A percentile compares a stretch with the other conserved stretches of the same genome.
These are phyloP conservation scores for Magnusiomyces fungicola DNA, from an alignment of 1,139 yeast genomes.

Conservation along the genomic window DNA sequence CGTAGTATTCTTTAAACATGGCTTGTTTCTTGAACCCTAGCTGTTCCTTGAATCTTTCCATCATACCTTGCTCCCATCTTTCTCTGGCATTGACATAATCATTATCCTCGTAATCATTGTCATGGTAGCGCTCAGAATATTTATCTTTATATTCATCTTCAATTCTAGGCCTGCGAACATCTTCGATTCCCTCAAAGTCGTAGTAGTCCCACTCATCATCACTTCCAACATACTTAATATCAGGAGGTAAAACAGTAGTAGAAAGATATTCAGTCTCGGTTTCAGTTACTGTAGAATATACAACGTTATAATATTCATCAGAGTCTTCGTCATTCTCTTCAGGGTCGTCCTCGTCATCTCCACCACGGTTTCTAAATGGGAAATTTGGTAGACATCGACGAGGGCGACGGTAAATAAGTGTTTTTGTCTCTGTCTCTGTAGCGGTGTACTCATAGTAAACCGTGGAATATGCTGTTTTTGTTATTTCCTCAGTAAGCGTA, in stretches of 20 bases:
- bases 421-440: slow-evolving; percentile 2
- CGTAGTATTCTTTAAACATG: too few relatives aligned
- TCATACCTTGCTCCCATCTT: not conserved
- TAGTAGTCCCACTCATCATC: slow-evolving; percentile 1
- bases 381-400: slow-evolving; percentile 1
- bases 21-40: not conserved
- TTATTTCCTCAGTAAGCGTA: not conserved
- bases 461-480: not conserved
- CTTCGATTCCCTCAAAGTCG: not conserved
- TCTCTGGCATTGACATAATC: not conserved
- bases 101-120: not conserved
- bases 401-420: not conserved
- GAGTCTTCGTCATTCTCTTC: slow-evolving; percentile 5
- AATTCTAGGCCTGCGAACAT: not conserved
- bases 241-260: not conserved
- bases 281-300: not conserved
- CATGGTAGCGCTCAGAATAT: not conserved
- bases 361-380: slow-evolving; percentile 1
- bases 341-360: not conserved
- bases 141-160: not conserved
- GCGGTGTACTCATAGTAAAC: slow-evolving; percentile 1
- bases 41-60: not conserved
- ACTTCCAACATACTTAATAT: not conserved
- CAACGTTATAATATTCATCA: slow-evolving; percentile 2
- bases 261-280: not conserved